Evolutionary conservation across 768 basidiomycete species (phyloP).

Genomic region (Leccinum subgranulosum): DNA sequence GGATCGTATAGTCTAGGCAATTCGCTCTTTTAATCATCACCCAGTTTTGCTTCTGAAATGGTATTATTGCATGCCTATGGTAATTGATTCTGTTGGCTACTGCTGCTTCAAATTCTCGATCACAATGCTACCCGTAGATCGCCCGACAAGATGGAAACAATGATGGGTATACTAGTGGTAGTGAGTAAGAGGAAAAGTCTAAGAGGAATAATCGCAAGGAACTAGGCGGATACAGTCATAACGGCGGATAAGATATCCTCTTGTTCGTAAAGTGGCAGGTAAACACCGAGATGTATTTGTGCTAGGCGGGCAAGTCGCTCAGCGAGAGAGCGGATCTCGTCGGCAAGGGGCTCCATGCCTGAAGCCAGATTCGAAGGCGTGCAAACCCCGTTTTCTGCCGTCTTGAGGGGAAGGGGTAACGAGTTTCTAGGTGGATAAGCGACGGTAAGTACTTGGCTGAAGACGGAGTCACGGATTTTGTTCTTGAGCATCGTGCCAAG

Average conservation of each 20-base stretch:
- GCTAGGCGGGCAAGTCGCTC: constrained; percentile 73
- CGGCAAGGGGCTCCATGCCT: constrained; percentile 70
- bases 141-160: constrained; percentile 26
- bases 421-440: constrained; percentile 48
- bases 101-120: constrained; percentile 26
- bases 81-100: constrained; percentile 28
- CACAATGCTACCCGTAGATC: constrained; percentile 19
- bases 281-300: constrained; percentile 71
- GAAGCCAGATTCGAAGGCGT: constrained; percentile 32
- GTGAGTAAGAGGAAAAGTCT: constrained; percentile 21
- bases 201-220: constrained; percentile 12
- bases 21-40: background rate
- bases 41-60: background rate
- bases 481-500: constrained; percentile 59
- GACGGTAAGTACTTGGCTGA: constrained; percentile 53
- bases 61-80: constrained; percentile 29
- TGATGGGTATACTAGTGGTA: constrained; percentile 28
- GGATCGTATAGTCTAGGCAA: constrained; percentile 5
- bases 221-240: constrained; percentile 15
- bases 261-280: constrained; percentile 73
- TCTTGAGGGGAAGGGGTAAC: constrained; percentile 27
- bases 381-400: constrained; percentile 19
- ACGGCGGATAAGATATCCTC: constrained; percentile 39
- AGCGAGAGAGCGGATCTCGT: constrained; percentile 62
- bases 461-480: constrained; percentile 62